A percentile compares a stretch with the other conserved stretches of the same genome.
These are phyloP conservation scores for Debaryomyces tyrocola DNA, from an alignment of 805 yeast species.

Conservation along the genomic window DNA sequence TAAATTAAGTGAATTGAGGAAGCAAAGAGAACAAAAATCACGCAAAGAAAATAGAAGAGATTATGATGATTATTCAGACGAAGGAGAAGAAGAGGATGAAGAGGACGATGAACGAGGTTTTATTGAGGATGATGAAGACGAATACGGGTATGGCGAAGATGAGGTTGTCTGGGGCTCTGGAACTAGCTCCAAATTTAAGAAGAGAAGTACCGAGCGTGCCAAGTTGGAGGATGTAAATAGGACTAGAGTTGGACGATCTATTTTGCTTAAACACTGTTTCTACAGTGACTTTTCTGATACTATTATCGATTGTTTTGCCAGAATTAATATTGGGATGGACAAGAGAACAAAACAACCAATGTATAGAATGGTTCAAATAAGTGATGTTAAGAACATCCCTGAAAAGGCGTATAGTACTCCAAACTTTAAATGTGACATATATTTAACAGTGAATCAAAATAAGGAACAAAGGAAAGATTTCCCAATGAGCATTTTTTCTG, in stretches of 20 bases:
- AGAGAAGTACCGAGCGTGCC: conserved; percentile 41
- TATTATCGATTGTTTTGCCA: conserved; percentile 73
- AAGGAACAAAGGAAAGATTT: conserved; percentile 66
- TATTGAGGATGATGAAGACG: conserved; percentile 36
- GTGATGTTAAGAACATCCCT: conserved; percentile 52
- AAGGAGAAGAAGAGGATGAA: conserved; percentile 44
- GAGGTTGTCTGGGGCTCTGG: conserved; percentile 39
- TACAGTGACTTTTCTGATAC: conserved; percentile 77
- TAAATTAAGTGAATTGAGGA: conserved; percentile 70
- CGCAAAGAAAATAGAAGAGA: conserved; percentile 35
- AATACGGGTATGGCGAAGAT: conserved; percentile 28
- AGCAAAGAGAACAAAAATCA: conserved; percentile 68
- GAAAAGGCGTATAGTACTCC: conserved; percentile 43
- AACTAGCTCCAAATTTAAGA: conserved; percentile 17
- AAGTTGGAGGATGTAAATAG: conserved; percentile 66
- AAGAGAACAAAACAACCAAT: conserved; percentile 59
- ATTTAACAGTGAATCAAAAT: conserved; percentile 80
- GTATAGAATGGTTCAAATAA: conserved; percentile 83
- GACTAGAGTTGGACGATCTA: conserved; percentile 74
- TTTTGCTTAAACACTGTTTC: conserved; percentile 72
- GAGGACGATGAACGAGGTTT: conserved; percentile 44
- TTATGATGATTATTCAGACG: conserved; percentile 40
- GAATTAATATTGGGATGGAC: conserved; percentile 78
- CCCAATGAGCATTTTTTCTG: conserved; percentile 79
- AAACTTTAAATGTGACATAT: conserved; percentile 47